Percentiles rank a stretch among this genome's conserved stretches.
These are phyloP conservation scores for Schizophyllum commune DNA, from an alignment of 1,284 basidiomycete genomes.

Conservation along the genomic window DNA sequence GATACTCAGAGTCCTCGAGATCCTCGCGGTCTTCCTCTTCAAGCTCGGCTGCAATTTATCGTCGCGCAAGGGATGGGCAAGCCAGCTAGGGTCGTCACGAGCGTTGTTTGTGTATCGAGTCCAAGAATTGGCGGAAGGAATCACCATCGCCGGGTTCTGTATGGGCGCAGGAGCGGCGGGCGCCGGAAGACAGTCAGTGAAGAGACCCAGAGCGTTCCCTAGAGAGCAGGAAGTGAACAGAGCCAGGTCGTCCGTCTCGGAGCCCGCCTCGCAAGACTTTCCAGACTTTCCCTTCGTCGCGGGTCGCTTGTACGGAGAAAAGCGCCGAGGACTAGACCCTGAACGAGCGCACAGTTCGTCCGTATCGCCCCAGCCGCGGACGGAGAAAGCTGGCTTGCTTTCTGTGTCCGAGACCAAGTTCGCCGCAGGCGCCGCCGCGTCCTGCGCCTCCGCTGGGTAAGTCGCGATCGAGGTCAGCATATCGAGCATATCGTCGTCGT, in stretches of 20 bases:
- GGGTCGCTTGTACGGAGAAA: background rate
- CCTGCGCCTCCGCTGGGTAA: background rate
- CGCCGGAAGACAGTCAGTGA: background rate
- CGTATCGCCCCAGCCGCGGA: background rate
- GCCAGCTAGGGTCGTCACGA: background rate
- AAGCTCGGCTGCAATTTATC: background rate
- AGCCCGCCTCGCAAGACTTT: too few relatives aligned
- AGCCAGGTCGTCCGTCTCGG: background rate
- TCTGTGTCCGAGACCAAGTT: background rate
- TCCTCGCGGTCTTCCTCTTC: background rate
- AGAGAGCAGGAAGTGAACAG: background rate
- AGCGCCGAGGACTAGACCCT: background rate
- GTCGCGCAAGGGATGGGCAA: background rate
- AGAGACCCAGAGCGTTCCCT: background rate
- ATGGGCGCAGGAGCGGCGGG: too few relatives aligned
- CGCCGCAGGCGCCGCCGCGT: background rate
- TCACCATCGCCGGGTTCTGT: background rate
- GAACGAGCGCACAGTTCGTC: background rate
- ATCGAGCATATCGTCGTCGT: background rate
- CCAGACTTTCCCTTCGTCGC: too few relatives aligned
- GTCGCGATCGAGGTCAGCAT: background rate
- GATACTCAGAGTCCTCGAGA: background rate
- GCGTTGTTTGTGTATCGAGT: background rate
- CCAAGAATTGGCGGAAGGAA: background rate
- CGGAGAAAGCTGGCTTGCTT: background rate